Base-by-base conservation (phyloP, 495 filamentous ascomycete genomes). In the Sphaerosporella brunnea region DNA sequence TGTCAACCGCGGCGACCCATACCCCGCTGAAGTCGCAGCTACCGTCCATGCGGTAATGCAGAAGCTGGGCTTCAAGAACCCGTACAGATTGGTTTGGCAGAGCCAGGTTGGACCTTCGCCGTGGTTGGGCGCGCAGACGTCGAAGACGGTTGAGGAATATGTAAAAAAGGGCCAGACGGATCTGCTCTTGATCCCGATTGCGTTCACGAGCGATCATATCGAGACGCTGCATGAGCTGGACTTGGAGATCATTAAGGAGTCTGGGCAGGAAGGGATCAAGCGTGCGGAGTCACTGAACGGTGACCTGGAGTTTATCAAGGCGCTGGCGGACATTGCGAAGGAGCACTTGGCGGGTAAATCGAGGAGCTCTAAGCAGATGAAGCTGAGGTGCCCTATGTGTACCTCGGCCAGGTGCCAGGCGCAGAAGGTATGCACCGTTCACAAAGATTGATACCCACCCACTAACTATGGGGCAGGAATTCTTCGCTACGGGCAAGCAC, bases 31-130 rank as follows among this genome's bases (percentile, higher is more conserved):
- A 63, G 92, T 99, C 3, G 90, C 79, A 2, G 92, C 92, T n/a
- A 96, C 92, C 4, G 90, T 95, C 4, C 78, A 93, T 56, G 88
- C 92, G 2, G 92, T 99, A 4, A 93, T 94, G 84, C 75, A 90
- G 56, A 72, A 82, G 20, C 73, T 99, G 9, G 77, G 77, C 7
- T 81, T 85, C 62, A 73, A 72, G 53, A 90, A 99, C 66, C 82
- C 82, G 1, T 96, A 92, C 64, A 77, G 92, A 18, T 69, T 99
- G 24, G 86, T 85, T 59, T 99, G 90, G 90, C 92, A 99, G 64
- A 94, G 86, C 19, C 92, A 99, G 62, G 92, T 99, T 42, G 92
- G 92, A 13, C 92, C 92, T 1, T 79, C 75, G 25, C 80, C 92
- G 15, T 99, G 92, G 92, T 74, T 96, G 3, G 92, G 92, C 10